These are phyloP conservation scores for Penicillium sp. DNA, from an alignment of 2,329 filamentous ascomycete genomes.

Conservation along the genomic window DNA sequence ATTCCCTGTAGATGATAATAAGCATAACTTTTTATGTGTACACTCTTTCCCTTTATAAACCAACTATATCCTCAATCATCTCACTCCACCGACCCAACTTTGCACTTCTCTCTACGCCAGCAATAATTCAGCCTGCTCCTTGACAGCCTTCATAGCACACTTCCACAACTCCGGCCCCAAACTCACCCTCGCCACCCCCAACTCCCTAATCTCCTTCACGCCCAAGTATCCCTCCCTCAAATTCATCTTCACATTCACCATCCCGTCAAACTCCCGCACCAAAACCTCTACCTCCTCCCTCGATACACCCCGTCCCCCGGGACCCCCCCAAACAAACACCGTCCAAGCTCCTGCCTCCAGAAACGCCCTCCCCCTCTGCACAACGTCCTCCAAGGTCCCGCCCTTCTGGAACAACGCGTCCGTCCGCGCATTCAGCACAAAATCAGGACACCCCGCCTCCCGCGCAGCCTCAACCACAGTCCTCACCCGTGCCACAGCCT, in stretches of 20 bases:
- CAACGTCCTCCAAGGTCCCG: constrained; percentile 52
- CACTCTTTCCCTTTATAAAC: no score
- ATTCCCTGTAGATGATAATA: no score
- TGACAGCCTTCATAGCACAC: constrained; percentile 43
- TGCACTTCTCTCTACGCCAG: constrained; percentile 5
- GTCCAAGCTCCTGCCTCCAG: constrained; percentile 62
- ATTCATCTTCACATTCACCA: constrained; percentile 54
- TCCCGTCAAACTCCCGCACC: constrained; percentile 54
- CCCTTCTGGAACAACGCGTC: constrained; percentile 53
- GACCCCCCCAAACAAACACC: constrained; percentile 64
- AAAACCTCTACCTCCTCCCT: constrained; percentile 53
- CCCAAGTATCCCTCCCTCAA: constrained; percentile 46
- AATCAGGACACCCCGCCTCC: constrained; percentile 56
- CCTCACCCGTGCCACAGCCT: constrained; percentile 55
- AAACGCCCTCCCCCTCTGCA: constrained; percentile 60
- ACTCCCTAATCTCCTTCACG: constrained; percentile 49
- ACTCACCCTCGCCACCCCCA: constrained; percentile 61
- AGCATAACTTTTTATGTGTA: no score
- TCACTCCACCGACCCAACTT: no score
- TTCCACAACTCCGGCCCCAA: constrained; percentile 55
- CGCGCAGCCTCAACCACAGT: constrained; percentile 36
- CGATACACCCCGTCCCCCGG: constrained; percentile 47
- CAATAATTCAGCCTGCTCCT: constrained; percentile 36
- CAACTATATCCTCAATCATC: no score
- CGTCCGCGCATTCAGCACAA: constrained; percentile 62